Evolutionary conservation across 768 basidiomycete genomes (phyloP).

Genomic region (Kondoa subrosea): DNA sequence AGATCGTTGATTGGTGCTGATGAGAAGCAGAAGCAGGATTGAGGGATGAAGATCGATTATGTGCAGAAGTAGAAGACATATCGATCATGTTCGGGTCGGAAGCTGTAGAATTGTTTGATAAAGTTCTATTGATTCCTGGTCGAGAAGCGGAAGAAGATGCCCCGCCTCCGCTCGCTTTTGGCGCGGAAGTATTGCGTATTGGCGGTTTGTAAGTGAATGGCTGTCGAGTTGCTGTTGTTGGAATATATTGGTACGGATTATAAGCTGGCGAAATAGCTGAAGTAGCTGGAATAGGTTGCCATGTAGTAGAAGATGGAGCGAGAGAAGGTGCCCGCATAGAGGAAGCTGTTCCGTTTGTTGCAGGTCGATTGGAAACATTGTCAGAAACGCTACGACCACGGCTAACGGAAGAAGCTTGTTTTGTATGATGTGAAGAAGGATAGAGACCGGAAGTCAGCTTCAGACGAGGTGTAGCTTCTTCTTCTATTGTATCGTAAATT

Average conservation of each 20-base stretch:
- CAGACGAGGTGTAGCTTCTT: neutral
- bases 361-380: neutral
- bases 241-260: neutral
- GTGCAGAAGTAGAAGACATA: neutral
- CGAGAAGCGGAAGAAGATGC: neutral
- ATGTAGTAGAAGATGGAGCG: neutral
- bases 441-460: neutral
- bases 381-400: neutral
- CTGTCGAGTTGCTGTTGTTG: neutral
- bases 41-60: neutral
- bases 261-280: neutral
- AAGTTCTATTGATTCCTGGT: neutral
- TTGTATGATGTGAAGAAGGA: neutral
- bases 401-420: neutral
- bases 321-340: neutral
- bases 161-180: neutral
- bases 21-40: neutral
- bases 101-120: neutral
- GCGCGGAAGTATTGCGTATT: neutral
- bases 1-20: no score
- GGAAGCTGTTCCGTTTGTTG: neutral
- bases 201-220: neutral
- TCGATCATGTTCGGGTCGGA: constrained; percentile 6
- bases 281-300: neutral
- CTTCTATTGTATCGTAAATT: neutral